These are phyloP conservation scores for Alnus glutinosa DNA, from an alignment of 306 rosid genomes.

Conservation along the genomic window DNA sequence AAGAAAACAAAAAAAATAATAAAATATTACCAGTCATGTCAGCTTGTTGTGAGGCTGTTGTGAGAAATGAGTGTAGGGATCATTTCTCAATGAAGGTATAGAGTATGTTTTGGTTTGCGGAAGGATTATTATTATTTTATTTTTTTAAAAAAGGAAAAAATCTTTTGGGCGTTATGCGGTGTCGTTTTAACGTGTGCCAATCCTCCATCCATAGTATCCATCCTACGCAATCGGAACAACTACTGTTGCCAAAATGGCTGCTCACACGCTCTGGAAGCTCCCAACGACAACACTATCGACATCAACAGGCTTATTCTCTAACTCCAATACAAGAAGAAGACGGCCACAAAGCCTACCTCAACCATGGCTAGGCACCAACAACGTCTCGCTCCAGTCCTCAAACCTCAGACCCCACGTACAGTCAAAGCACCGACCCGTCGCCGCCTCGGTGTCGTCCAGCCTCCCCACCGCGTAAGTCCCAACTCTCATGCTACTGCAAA, in stretches of 20 bases:
- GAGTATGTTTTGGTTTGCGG: too few species aligned
- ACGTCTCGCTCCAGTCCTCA: slow-evolving; percentile 31
- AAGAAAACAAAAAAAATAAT: too few species aligned
- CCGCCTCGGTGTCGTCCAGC: slow-evolving; percentile 51
- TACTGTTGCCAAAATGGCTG: slow-evolving; percentile 9
- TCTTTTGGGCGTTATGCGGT: background rate
- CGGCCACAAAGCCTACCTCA: slow-evolving; percentile 13
- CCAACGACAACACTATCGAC: slow-evolving; percentile 4
- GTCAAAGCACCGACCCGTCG: slow-evolving; percentile 36
- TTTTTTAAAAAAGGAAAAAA: too few species aligned
- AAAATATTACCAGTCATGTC: too few species aligned
- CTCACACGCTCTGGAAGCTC: slow-evolving; percentile 38
- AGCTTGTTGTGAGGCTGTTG: too few species aligned
- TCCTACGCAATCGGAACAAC: background rate
- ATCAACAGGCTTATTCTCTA: background rate
- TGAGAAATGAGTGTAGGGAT: too few species aligned
- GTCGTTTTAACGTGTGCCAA: background rate
- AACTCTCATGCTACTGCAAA: background rate
- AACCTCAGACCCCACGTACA: slow-evolving; percentile 27
- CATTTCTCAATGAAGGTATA: too few species aligned
- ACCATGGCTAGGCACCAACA: slow-evolving; percentile 51
- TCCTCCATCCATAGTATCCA: background rate
- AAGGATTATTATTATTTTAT: too few species aligned
- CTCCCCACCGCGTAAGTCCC: slow-evolving; percentile 70
- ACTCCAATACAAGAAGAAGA: slow-evolving; percentile 16